Evolutionary conservation across 1,284 basidiomycete species (phyloP).

Genomic region (Cryptococcus wingfieldii): DNA sequence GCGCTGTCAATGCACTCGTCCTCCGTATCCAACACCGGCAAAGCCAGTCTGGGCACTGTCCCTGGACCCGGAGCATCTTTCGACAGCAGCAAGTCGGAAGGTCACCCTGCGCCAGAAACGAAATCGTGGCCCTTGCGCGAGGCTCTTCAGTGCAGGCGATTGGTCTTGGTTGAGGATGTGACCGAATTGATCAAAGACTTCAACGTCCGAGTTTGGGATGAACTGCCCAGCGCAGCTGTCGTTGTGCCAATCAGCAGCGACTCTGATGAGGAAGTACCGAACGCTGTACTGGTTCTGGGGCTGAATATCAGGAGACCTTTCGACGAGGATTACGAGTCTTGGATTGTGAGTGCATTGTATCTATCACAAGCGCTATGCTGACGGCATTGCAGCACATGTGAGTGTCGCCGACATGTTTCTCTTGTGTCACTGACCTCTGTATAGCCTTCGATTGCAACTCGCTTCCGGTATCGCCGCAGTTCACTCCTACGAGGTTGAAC

Average conservation of each 20-base stretch:
- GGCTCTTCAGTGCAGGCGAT: constrained; percentile 27
- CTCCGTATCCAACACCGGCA: constrained; percentile 6
- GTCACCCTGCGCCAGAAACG: not conserved
- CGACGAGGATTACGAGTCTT: constrained; percentile 45
- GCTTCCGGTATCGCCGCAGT: constrained; percentile 41
- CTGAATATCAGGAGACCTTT: constrained; percentile 43
- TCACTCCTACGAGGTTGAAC: constrained; percentile 45
- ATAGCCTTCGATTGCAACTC: constrained; percentile 33
- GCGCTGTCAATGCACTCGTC: constrained; percentile 32
- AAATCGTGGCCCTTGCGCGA: constrained; percentile 40
- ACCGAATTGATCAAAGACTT: constrained; percentile 33
- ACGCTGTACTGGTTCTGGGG: constrained; percentile 46
- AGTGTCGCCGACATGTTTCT: not conserved
- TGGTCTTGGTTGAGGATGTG: constrained; percentile 45
- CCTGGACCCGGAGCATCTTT: not conserved
- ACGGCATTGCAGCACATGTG: constrained; percentile 24
- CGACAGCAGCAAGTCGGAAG: not conserved
- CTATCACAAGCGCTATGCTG: not conserved
- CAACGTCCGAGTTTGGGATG: constrained; percentile 43
- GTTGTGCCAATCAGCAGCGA: constrained; percentile 47
- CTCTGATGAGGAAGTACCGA: constrained; percentile 36
- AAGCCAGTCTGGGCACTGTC: not conserved
- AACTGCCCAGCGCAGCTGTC: constrained; percentile 44
- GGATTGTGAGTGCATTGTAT: constrained; percentile 28
- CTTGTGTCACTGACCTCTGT: constrained; percentile 1